A percentile compares a stretch with the other conserved stretches of the same genome.
Evolutionary conservation across 2,329 filamentous ascomycete genomes (phyloP).

Genomic region (Microdochium bolleyi): DNA sequence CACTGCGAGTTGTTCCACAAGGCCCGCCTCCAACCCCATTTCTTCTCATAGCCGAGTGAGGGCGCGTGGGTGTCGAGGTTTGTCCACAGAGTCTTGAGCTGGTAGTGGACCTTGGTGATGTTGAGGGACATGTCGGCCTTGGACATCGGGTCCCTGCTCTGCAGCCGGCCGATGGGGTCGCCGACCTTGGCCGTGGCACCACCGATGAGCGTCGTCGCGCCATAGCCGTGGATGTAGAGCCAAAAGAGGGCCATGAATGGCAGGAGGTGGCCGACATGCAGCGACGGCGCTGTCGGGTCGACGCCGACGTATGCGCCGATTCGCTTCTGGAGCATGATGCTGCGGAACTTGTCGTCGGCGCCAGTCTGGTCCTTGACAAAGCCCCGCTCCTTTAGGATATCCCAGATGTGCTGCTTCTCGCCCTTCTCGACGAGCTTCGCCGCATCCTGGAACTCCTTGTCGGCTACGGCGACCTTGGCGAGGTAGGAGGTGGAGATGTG

Average conservation of each 20-base stretch:
- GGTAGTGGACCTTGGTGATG: constrained; percentile 58
- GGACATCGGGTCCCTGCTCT: constrained; percentile 46
- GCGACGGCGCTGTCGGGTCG: constrained; percentile 71
- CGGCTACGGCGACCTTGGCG: constrained; percentile 31
- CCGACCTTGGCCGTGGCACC: constrained; percentile 72
- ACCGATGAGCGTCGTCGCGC: constrained; percentile 59
- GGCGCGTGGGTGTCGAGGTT: constrained; percentile 62
- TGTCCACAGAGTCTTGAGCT: constrained; percentile 63
- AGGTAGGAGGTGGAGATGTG: constrained; percentile 32
- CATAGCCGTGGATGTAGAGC: constrained; percentile 71
- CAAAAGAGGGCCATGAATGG: constrained; percentile 80
- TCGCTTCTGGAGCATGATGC: constrained; percentile 55
- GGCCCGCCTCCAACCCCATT: constrained; percentile 58
- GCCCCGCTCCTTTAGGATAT: constrained; percentile 62
- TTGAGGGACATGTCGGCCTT: constrained; percentile 51
- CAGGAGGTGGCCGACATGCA: constrained; percentile 74
- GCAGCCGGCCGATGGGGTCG: constrained; percentile 65
- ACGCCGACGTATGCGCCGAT: constrained; percentile 74
- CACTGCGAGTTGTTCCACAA: constrained; percentile 79
- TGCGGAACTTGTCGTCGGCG: constrained; percentile 40
- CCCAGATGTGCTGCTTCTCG: constrained; percentile 46
- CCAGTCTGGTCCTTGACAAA: constrained; percentile 68
- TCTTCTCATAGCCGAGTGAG: constrained; percentile 55
- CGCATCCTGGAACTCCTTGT: constrained; percentile 37
- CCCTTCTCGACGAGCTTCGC: constrained; percentile 42